These are phyloP conservation scores for Mollisiaceae sp. DNA, from an alignment of 2,329 filamentous ascomycete species.

Conservation along the genomic window DNA sequence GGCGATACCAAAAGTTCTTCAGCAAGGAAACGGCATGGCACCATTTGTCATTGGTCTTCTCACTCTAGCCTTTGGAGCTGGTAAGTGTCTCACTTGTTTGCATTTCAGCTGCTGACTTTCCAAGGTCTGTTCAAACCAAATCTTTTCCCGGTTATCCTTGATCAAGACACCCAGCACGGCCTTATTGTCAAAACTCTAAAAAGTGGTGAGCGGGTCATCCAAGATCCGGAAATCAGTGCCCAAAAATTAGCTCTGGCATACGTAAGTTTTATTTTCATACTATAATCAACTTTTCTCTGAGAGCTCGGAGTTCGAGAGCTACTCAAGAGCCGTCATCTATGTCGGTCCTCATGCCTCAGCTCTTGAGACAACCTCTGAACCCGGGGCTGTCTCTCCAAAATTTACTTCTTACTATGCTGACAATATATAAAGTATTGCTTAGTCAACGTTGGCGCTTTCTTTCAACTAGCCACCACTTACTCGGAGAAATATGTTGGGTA, in stretches of 20 bases:
- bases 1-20: constrained; percentile 22
- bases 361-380: no score
- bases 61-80: constrained; percentile 30
- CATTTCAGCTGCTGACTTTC: background rate
- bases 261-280: constrained; percentile 12
- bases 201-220: constrained; percentile 62
- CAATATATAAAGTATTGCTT: constrained; percentile 56
- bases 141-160: background rate
- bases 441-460: constrained; percentile 67
- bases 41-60: background rate
- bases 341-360: no score
- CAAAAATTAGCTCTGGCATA: constrained; percentile 54
- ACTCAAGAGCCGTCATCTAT: no score
- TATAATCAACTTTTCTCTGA: no score
- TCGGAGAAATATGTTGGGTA: constrained; percentile 54
- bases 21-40: background rate
- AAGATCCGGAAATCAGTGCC: constrained; percentile 62
- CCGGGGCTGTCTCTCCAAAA: no score
- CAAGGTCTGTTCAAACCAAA: constrained; percentile 3
- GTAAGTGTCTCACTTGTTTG: constrained; percentile 41
- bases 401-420: no score
- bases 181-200: constrained; percentile 49
- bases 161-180: background rate
- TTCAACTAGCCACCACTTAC: constrained; percentile 51
- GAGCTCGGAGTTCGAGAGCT: no score